Evolutionary conservation across 2,329 filamentous ascomycete genomes (phyloP).

Genomic region (Dryadomyces quercus-mongolicae): DNA sequence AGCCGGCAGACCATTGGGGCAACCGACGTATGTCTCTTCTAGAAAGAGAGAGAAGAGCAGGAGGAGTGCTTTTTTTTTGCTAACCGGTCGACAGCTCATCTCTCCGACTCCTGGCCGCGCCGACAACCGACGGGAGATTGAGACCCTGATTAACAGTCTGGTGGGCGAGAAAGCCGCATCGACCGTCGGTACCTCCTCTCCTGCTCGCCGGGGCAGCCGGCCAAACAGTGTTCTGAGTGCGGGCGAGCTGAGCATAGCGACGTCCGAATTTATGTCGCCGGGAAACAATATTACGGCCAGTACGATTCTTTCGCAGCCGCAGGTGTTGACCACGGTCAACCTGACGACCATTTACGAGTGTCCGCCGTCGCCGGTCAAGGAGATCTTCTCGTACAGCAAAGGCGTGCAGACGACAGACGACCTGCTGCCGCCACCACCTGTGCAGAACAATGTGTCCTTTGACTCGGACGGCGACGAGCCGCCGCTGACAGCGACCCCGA

Average conservation of each 20-base stretch:
- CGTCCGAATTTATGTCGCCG: slow-evolving; percentile 37
- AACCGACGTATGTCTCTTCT: slow-evolving; percentile 49
- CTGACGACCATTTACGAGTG: slow-evolving; percentile 72
- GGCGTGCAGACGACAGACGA: slow-evolving; percentile 82
- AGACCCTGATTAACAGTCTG: slow-evolving; percentile 72
- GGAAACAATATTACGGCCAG: slow-evolving; percentile 22
- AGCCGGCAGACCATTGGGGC: slow-evolving; percentile 56
- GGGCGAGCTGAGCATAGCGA: slow-evolving; percentile 67
- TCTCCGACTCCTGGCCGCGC: slow-evolving; percentile 59
- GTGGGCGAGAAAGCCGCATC: slow-evolving; percentile 66
- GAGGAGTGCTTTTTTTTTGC: not conserved
- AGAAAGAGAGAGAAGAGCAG: not conserved
- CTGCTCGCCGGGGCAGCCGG: slow-evolving; percentile 57
- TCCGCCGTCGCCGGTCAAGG: slow-evolving; percentile 61
- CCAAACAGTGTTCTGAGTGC: slow-evolving; percentile 80
- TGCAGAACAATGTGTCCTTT: slow-evolving; percentile 40
- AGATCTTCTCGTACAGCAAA: slow-evolving; percentile 94
- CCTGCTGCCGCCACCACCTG: slow-evolving; percentile 45
- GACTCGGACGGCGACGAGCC: slow-evolving; percentile 54
- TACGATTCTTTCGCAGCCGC: slow-evolving; percentile 24
- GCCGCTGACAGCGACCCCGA: slow-evolving; percentile 36
- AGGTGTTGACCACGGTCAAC: slow-evolving; percentile 62
- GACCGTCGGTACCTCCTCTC: slow-evolving; percentile 51
- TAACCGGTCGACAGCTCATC: slow-evolving; percentile 36
- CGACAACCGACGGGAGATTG: slow-evolving; percentile 63